Base-by-base conservation (phyloP, 1,284 basidiomycete genomes). In the Kalmanozyma brasiliensis region DNA sequence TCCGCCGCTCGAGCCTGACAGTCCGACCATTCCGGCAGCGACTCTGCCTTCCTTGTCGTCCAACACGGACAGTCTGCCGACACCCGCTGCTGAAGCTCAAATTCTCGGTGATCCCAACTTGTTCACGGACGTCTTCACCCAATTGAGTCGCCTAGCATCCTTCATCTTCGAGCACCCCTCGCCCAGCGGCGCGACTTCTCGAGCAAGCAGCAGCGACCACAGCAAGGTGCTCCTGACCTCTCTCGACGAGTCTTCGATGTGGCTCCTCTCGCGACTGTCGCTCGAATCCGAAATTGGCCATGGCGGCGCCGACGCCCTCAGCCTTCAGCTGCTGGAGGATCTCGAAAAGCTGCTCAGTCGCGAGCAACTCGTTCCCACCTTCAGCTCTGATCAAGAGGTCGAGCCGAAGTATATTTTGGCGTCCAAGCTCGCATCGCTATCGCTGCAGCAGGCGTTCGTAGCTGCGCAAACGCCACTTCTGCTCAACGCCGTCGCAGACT, bases 1-100 rank as follows among this genome's bases (percentile, higher is more conserved):
- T 17, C 70, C 70, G 23, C 70, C 66, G 16, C 70, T 73, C 19
- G 70, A 73, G 34, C 60, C 60, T 7, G 70, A 73, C 32, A 34
- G 22, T 10, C 48, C 60, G 2, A 29, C 17, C 38, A 16, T 38
- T 8, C 26, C 26, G 20, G 35, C 19, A 4, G 19, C 35, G 14
- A n/a, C 16, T n/a, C 17, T 34, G 14, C 1, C 26, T 17, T 7
- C 29, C 13, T 23, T 30, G 1, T 2, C 36, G 26, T 11, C 26
- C 11, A 29, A 7, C n/a, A 22, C 20, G 2, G 1, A 22, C 22
- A 8, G 10, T n/a, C 17, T 2, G 24, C 10, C 40, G 1, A 8
- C 19, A 16, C 17, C 22, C 3, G 7, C n/a, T 24, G 4, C 9
- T 2, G 14, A 34, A n/a, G 34, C 38, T 10, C 26, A 13, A 24